A percentile compares a stretch with the other conserved stretches of the same genome.
These are phyloP conservation scores for Bremia lactucae DNA, from an alignment of 352 stramenopile species.

Conservation along the genomic window DNA sequence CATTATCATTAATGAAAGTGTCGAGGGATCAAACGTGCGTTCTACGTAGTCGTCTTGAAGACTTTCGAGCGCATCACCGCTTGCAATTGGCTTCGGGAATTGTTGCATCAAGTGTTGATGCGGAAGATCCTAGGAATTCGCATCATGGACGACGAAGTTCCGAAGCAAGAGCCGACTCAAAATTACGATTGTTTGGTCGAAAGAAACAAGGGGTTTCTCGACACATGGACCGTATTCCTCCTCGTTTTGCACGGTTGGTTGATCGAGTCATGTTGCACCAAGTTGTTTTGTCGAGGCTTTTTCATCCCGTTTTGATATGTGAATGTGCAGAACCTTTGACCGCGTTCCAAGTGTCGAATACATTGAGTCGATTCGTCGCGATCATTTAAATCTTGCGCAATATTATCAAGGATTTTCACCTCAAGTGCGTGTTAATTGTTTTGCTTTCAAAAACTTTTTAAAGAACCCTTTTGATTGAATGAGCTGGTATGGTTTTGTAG, in stretches of 20 bases:
- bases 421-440: constrained; percentile 19
- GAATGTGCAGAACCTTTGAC: constrained; percentile 47
- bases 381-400: constrained; percentile 43
- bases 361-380: constrained; percentile 31
- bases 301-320: too few species aligned
- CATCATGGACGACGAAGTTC: constrained; percentile 24
- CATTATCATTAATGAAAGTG: constrained; percentile 34
- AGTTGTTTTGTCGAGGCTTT: constrained; percentile 1
- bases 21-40: constrained; percentile 58
- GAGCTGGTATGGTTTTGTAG: constrained; percentile 3
- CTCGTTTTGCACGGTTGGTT: constrained; percentile 16
- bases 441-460: too few species aligned
- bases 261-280: background rate
- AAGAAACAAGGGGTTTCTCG: constrained; percentile 61
- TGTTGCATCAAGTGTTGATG: constrained; percentile 52
- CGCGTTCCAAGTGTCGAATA: constrained; percentile 57
- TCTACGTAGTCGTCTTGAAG: constrained; percentile 58
- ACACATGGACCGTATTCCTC: constrained; percentile 40
- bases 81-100: constrained; percentile 73
- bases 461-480: too few species aligned
- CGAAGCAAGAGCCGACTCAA: constrained; percentile 38
- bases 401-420: constrained; percentile 45
- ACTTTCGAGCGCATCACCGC: constrained; percentile 75
- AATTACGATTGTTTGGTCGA: constrained; percentile 40
- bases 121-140: constrained; percentile 25